Percentiles rank a stretch among this genome's conserved stretches.
Conservation (phyloP, 331 rosid genomes). For the Malus hybrid region DNA sequence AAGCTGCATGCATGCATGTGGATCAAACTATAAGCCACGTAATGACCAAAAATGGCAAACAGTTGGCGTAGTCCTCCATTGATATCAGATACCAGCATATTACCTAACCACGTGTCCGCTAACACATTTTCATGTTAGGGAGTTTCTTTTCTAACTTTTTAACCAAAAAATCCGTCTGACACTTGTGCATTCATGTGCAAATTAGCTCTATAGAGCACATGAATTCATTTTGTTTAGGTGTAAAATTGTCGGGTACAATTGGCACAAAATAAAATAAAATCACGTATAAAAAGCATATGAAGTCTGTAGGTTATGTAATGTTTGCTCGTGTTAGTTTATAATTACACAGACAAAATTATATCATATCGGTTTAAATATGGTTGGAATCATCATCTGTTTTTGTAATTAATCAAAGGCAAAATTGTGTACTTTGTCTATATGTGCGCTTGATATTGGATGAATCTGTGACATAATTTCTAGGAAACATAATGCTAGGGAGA, state of each 20-base stretch:
- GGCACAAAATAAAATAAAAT: neutral
- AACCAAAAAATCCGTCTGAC: neutral
- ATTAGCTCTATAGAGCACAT: neutral
- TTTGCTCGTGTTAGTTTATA: neutral
- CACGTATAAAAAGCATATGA: neutral
- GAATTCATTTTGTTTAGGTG: slow-evolving; percentile 1
- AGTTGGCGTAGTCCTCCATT: slow-evolving; percentile 6
- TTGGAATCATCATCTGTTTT: neutral
- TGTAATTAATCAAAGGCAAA: neutral
- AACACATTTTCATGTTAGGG: neutral
- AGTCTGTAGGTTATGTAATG: neutral
- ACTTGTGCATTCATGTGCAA: neutral
- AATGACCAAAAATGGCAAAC: slow-evolving; percentile 17
- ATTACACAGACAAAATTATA: neutral
- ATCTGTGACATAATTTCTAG: neutral
- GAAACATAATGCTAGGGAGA: too few species aligned
- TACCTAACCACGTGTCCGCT: slow-evolving; percentile 19
- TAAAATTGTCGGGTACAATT: neutral
- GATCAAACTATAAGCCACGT: neutral
- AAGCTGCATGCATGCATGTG: slow-evolving; percentile 8
- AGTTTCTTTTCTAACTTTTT: neutral
- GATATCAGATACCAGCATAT: slow-evolving; percentile 19
- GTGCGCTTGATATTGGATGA: neutral
- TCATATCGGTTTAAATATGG: neutral
- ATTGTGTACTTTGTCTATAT: neutral